Evolutionary conservation across 2,329 filamentous ascomycete species (phyloP), one percentile per base, ranked within the genome.

Genomic region (Thielaviopsis populi): DNA sequence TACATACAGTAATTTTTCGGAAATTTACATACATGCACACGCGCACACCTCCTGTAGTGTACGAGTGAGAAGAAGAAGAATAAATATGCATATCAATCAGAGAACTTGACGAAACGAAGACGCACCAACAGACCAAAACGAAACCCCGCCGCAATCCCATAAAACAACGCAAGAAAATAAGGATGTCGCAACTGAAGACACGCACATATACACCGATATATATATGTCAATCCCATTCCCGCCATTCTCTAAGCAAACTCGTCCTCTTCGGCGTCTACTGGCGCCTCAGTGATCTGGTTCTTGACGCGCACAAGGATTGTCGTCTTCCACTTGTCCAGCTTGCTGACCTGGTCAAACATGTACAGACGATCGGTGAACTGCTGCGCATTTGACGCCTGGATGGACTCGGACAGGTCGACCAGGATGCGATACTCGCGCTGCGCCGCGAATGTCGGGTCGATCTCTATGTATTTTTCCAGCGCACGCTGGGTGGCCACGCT

Each of bases 251-350:
- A 68, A 46, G 67, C 67, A 65, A 68, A 68, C 64, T 68, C 68
- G 62, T 68, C 68, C 43, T 67, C 68, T 30, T 67, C 68, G 19
- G 64, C 60, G 70, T 77, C 75, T 62, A 76, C 75, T 61, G 75
- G 74, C 19, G 73, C 72, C 67, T 74, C 78, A 75, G 92, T 87
- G 70, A 96, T 95, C 63, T 80, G 80, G 70, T 86, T 85, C 85
- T 96, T 96, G 70, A 96, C 81, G 69, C 85, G 83, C 71, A 95
- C 77, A 67, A 96, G 75, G 65, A 96, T 78, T 40, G 87, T 89
- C 61, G 89, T 96, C 86, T 96, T 96, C 92, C 92, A 97, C 78
- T 92, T 94, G 73, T 96, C 91, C 71, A 97, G 77, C 79, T 94
- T 94, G 77, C 86, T 94, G 77, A 96, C 80, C 77, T 95, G 89